Percentiles rank a stretch among this genome's conserved stretches.
Evolutionary conservation across 2,329 filamentous ascomycete genomes (phyloP).

Genomic region (Colletotrichum lini): DNA sequence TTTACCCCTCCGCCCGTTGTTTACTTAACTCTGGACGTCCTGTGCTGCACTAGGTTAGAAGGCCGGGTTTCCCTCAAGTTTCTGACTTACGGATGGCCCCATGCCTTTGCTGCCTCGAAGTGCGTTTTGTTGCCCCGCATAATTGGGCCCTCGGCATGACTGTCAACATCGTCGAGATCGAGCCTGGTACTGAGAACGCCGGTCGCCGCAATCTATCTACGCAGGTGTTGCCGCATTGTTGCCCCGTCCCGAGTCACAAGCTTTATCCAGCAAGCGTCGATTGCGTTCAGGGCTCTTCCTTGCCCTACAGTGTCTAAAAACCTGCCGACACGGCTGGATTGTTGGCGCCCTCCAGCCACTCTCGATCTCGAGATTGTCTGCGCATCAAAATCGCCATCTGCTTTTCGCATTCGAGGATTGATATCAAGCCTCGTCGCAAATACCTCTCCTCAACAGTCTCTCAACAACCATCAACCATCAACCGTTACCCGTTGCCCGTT

Average conservation of each 20-base stretch:
- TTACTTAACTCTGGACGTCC: slow-evolving; percentile 18
- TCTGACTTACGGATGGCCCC: background rate
- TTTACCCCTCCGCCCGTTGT: slow-evolving; percentile 28
- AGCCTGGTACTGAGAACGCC: slow-evolving; percentile 14
- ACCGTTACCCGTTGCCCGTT: too few relatives aligned
- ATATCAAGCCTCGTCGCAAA: slow-evolving; percentile 6
- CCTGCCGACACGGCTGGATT: slow-evolving; percentile 7
- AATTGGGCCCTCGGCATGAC: background rate
- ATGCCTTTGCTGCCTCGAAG: background rate
- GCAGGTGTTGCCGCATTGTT: background rate
- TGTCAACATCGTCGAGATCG: slow-evolving; percentile 11
- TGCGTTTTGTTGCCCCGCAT: slow-evolving; percentile 11
- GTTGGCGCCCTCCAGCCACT: slow-evolving; percentile 14
- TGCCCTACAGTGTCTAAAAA: slow-evolving; percentile 5
- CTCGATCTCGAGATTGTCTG: background rate
- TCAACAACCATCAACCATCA: background rate
- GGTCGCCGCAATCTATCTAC: slow-evolving; percentile 1
- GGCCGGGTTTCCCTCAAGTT: background rate
- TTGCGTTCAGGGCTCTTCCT: slow-evolving; percentile 1
- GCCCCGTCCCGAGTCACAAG: slow-evolving; percentile 26
- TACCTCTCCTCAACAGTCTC: background rate
- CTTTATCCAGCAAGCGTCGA: slow-evolving; percentile 3
- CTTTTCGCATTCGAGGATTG: slow-evolving; percentile 5
- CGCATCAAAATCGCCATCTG: slow-evolving; percentile 12
- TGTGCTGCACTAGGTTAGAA: slow-evolving; percentile 1